phyloP scores from a whole-genome alignment of 768 basidiomycete genomes.

The Psilocybe sp. region DNA sequence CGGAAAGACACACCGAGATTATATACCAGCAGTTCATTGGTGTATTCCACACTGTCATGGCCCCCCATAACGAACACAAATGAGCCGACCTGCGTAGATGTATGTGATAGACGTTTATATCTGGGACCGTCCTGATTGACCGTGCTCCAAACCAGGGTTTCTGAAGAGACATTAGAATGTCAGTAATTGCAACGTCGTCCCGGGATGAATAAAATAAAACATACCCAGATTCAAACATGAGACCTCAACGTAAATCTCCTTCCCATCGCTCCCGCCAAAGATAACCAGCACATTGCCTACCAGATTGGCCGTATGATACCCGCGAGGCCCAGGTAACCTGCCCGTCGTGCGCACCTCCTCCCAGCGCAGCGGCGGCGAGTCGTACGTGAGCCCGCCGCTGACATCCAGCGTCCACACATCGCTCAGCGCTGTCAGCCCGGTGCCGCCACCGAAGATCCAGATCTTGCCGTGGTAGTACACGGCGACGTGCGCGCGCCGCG shows the following conservation, averaged over 20 bases:
- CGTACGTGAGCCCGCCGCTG: conserved; percentile 18
- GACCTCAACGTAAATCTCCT: conserved; percentile 83
- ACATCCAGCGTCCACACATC: conserved; percentile 88
- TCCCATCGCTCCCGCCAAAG: conserved; percentile 89
- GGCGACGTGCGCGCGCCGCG: conserved; percentile 86
- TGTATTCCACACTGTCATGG: conserved; percentile 78
- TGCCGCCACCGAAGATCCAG: conserved; percentile 93
- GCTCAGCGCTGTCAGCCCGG: conserved; percentile 84
- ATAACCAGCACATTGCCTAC: conserved; percentile 85
- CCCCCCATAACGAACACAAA: conserved; percentile 90
- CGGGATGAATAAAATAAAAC: conserved; percentile 18
- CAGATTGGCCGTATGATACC: conserved; percentile 90
- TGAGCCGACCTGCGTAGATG: conserved; percentile 86
- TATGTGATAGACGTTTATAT: conserved; percentile 76
- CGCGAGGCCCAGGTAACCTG: conserved; percentile 59
- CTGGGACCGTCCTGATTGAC: conserved; percentile 36
- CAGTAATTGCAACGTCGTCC: too few species aligned
- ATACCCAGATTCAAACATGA: conserved; percentile 85
- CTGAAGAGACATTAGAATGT: conserved; percentile 20
- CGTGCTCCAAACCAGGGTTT: conserved; percentile 43
- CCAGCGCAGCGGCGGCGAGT: conserved; percentile 29
- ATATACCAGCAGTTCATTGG: conserved; percentile 73
- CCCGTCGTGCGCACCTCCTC: conserved; percentile 53
- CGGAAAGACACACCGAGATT: conserved; percentile 65
- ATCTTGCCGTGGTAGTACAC: conserved; percentile 70